Conservation (phyloP, 2,329 filamentous ascomycete genomes). For the Sordariomycetes sp. region DNA sequence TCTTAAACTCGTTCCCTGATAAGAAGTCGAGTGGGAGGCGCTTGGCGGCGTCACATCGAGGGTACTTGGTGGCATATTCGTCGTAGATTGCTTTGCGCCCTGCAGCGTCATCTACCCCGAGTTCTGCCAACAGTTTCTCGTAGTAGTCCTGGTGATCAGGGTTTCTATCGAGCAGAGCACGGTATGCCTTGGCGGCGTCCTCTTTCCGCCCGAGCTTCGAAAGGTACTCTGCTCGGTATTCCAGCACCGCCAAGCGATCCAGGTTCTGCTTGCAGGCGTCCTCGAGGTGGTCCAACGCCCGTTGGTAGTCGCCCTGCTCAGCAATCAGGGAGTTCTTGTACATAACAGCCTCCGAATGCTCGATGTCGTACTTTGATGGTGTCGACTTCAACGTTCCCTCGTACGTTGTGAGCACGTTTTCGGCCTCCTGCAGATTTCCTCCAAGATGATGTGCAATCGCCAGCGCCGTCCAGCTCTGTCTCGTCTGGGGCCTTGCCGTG, state of each 20-base stretch:
- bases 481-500: constrained; percentile 67
- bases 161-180: constrained; percentile 75
- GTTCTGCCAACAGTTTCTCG: constrained; percentile 59
- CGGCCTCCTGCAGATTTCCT: constrained; percentile 78
- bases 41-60: constrained; percentile 75
- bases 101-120: constrained; percentile 57
- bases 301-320: constrained; percentile 73
- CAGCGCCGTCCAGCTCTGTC: constrained; percentile 96
- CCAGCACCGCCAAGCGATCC: constrained; percentile 78
- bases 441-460: constrained; percentile 86
- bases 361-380: constrained; percentile 70
- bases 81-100: constrained; percentile 63
- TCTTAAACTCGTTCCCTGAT: constrained; percentile 70
- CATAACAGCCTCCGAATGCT: constrained; percentile 87
- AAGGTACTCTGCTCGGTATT: constrained; percentile 78
- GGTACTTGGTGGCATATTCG: constrained; percentile 71
- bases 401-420: constrained; percentile 84
- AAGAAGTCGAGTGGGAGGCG: constrained; percentile 87
- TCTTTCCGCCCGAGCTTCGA: constrained; percentile 62
- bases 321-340: constrained; percentile 96
- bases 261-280: constrained; percentile 66
- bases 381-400: constrained; percentile 84
- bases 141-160: constrained; percentile 84
- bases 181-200: constrained; percentile 76
- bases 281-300: constrained; percentile 81